phyloP scores from a whole-genome alignment of 2,329 filamentous ascomycete species.

The Chalaropsis ovoidea region DNA sequence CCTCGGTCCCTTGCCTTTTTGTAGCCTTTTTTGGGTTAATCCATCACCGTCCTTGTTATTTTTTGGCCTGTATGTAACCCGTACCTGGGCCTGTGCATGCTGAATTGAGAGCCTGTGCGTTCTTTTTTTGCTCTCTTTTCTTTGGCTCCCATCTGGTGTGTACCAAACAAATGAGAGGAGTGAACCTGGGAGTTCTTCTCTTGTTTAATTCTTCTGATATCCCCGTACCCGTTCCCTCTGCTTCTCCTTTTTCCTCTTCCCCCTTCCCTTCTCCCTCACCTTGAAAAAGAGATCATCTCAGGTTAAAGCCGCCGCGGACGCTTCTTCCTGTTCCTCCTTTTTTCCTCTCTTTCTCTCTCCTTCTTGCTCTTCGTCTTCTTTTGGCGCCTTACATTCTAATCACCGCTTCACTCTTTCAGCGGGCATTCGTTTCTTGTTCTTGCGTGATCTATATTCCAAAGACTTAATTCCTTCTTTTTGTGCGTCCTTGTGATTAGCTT shows the following conservation, averaged over 20 bases:
- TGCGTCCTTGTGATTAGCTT: constrained; percentile 26
- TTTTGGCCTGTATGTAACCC: constrained; percentile 11
- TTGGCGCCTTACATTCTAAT: constrained; percentile 30
- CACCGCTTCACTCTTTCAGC: constrained; percentile 84
- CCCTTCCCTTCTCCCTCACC: constrained; percentile 16
- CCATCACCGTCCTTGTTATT: constrained; percentile 11
- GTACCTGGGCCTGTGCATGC: constrained; percentile 7
- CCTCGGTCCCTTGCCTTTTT: constrained; percentile 11
- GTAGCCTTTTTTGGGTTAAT: constrained; percentile 1
- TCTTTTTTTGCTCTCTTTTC: constrained; percentile 3
- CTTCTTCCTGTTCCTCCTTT: constrained; percentile 31
- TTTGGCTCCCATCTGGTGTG: background rate
- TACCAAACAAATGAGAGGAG: constrained; percentile 10
- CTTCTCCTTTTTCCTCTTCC: constrained; percentile 18
- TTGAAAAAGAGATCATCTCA: constrained; percentile 40
- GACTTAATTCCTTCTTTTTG: constrained; percentile 13
- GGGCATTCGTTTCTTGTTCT: constrained; percentile 55
- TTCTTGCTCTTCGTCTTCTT: constrained; percentile 28
- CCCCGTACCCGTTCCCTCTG: constrained; percentile 6
- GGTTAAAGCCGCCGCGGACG: constrained; percentile 40
- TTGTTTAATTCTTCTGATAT: constrained; percentile 11
- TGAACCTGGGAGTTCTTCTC: background rate
- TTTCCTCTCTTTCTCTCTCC: constrained; percentile 40
- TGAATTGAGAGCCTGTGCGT: background rate
- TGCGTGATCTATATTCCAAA: constrained; percentile 17